Evolutionary conservation across 352 stramenopile species (phyloP).

Genomic region (Globisporangium sylvaticum): DNA sequence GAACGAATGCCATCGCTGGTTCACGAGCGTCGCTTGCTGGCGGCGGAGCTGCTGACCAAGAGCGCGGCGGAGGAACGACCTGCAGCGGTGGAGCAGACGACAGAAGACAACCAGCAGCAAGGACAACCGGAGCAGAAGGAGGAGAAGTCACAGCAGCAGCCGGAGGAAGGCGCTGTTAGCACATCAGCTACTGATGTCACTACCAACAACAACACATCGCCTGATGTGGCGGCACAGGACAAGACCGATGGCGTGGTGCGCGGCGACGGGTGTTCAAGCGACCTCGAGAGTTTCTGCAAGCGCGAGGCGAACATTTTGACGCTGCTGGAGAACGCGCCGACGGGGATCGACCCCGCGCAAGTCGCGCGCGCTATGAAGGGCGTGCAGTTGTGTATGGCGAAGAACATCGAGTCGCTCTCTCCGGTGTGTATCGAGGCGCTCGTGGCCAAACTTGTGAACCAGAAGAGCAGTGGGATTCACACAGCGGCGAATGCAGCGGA

Average conservation of each 20-base stretch:
- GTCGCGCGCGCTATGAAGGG: constrained; percentile 37
- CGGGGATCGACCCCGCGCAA: constrained; percentile 27
- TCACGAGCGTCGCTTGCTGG: not conserved
- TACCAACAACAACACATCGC: not conserved
- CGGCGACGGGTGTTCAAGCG: constrained; percentile 28
- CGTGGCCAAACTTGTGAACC: constrained; percentile 21
- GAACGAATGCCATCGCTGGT: not conserved
- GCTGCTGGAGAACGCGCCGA: constrained; percentile 35
- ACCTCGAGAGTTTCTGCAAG: constrained; percentile 39
- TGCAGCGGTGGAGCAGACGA: not conserved
- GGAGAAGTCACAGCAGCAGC: not conserved
- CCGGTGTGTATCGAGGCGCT: constrained; percentile 43
- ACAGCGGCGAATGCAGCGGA: not conserved
- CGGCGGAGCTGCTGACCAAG: constrained; percentile 2
- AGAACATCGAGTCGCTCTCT: constrained; percentile 52
- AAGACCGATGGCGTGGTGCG: not conserved
- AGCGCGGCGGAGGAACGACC: not conserved
- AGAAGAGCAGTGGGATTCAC: constrained; percentile 9
- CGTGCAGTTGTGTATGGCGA: constrained; percentile 49
- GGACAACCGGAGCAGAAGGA: not conserved
- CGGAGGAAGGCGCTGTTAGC: not conserved
- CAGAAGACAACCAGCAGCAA: constrained; percentile 2
- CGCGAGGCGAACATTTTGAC: constrained; percentile 45
- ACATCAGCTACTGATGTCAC: not conserved
- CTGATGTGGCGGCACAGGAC: not conserved